Evolutionary conservation across 2,329 filamentous ascomycete genomes (phyloP).

Genomic region (Chalaropsis thielavioides): DNA sequence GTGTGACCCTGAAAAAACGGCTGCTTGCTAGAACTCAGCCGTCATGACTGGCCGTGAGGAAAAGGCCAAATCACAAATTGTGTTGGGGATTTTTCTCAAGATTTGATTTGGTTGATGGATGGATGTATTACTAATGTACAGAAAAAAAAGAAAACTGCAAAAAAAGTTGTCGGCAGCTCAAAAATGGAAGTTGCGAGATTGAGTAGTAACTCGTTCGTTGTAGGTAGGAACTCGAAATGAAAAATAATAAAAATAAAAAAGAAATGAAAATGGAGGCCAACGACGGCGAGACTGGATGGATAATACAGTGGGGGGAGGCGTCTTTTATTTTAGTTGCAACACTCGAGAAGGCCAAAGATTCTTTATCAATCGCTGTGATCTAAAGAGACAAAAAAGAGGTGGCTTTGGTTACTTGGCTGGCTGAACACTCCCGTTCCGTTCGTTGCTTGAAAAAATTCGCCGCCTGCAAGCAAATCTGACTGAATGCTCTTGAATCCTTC

Average conservation of each 20-base stretch:
- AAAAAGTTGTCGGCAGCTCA: not conserved
- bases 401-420: not conserved
- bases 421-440: not conserved
- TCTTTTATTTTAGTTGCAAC: not conserved
- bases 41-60: not conserved
- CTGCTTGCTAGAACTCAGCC: not conserved
- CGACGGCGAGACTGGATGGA: not conserved
- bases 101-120: not conserved
- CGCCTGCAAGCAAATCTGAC: not conserved
- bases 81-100: not conserved
- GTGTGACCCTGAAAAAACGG: not conserved
- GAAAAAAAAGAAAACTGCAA: not conserved
- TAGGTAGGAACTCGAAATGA: not conserved
- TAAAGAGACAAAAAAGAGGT: not conserved
- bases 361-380: conserved; percentile 1
- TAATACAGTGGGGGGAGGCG: not conserved
- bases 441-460: not conserved
- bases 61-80: not conserved
- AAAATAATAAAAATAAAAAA: not conserved
- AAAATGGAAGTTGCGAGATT: not conserved
- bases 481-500: not conserved
- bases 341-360: not conserved
- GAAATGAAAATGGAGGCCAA: not conserved
- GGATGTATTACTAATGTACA: conserved; percentile 2
- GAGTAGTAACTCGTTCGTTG: not conserved